These are phyloP conservation scores for Aureobasidium sp. DNA, from an alignment of 2,329 filamentous ascomycete species.

Conservation along the genomic window DNA sequence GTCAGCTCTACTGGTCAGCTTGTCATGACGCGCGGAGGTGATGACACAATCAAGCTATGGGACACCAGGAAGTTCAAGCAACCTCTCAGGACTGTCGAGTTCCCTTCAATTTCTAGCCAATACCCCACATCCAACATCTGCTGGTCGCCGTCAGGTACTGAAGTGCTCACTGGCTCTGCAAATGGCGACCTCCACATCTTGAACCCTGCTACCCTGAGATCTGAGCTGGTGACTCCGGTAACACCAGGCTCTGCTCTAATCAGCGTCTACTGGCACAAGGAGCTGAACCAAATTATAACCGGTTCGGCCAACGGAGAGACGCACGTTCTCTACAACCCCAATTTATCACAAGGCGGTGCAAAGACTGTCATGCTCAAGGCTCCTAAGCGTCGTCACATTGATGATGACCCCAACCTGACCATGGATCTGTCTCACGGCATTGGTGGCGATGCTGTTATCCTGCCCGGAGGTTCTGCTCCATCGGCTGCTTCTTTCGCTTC, in stretches of 20 bases:
- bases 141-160: slow-evolving; percentile 76
- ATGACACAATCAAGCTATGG: slow-evolving; percentile 92
- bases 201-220: slow-evolving; percentile 79
- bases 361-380: slow-evolving; percentile 85
- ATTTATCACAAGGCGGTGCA: slow-evolving; percentile 69
- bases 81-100: slow-evolving; percentile 69
- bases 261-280: slow-evolving; percentile 82
- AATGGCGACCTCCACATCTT: slow-evolving; percentile 84
- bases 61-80: slow-evolving; percentile 93
- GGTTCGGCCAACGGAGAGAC: slow-evolving; percentile 87
- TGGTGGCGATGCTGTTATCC: slow-evolving; percentile 73
- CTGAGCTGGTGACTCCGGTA: slow-evolving; percentile 81
- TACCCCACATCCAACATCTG: slow-evolving; percentile 24
- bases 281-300: slow-evolving; percentile 92
- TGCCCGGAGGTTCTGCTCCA: slow-evolving; percentile 33
- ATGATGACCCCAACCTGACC: slow-evolving; percentile 81
- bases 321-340: slow-evolving; percentile 83
- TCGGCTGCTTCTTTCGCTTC: slow-evolving; percentile 41
- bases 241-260: slow-evolving; percentile 77
- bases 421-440: slow-evolving; percentile 75
- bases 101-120: slow-evolving; percentile 54
- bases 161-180: slow-evolving; percentile 80
- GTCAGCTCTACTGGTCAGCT: slow-evolving; percentile 86
- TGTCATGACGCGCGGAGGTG: slow-evolving; percentile 82
- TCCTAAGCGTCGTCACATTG: slow-evolving; percentile 89